Conservation (phyloP, 257 asterid species). For the Lycium barbarum region DNA sequence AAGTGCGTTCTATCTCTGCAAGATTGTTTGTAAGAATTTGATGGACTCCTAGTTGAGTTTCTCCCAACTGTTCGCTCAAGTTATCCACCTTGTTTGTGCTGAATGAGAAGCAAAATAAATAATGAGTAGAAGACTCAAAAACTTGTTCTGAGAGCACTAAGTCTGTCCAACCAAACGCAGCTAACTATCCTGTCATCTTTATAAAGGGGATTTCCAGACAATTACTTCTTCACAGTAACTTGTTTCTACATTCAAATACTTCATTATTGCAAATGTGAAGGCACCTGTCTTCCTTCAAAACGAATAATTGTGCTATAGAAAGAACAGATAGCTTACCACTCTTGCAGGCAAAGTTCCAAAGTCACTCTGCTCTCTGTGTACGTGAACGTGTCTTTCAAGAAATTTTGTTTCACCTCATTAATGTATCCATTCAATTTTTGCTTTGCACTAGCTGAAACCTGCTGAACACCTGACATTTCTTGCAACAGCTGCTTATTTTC, state of each 20-base stretch:
- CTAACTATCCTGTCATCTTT: conserved; percentile 1
- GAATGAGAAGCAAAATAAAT: conserved; percentile 28
- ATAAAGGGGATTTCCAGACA: background rate
- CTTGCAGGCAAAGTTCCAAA: conserved; percentile 66
- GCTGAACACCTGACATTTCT: conserved; percentile 63
- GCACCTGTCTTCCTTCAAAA: background rate
- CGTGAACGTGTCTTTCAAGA: conserved; percentile 57
- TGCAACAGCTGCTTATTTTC: conserved; percentile 58
- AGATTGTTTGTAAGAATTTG: conserved; percentile 47
- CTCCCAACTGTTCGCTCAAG: conserved; percentile 57
- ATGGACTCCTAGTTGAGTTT: conserved; percentile 46
- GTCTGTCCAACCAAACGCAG: conserved; percentile 13
- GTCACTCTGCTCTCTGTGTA: conserved; percentile 53
- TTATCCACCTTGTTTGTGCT: conserved; percentile 58
- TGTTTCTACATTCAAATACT: background rate
- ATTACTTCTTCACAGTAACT: background rate
- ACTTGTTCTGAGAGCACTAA: background rate
- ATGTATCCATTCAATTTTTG: conserved; percentile 53
- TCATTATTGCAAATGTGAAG: background rate
- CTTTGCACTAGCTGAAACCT: conserved; percentile 55
- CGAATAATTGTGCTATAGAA: background rate
- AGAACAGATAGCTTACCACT: conserved; percentile 52
- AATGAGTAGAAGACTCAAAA: background rate
- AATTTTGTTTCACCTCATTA: conserved; percentile 57
- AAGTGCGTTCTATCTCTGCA: conserved; percentile 47